Conservation (phyloP, 345 rosid genomes). For the Physaria fendleri region DNA sequence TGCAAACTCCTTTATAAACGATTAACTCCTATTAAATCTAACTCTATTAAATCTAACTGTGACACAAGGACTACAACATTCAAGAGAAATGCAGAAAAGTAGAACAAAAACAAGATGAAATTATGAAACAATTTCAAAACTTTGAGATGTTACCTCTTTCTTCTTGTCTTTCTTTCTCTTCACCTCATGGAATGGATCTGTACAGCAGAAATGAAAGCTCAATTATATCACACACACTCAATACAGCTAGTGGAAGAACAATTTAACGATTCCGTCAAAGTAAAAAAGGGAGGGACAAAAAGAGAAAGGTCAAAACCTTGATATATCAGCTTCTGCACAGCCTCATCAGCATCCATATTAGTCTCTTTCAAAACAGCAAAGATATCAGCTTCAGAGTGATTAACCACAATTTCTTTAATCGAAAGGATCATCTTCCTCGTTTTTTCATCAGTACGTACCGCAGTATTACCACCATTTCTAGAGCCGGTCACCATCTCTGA, state of each 20-base stretch:
- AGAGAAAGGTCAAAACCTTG: slow-evolving; percentile 42
- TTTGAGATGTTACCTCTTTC: slow-evolving; percentile 56
- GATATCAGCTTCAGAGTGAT: slow-evolving; percentile 74
- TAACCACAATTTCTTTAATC: slow-evolving; percentile 69
- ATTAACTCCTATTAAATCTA: not conserved
- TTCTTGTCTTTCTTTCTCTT: slow-evolving; percentile 68
- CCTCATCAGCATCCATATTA: slow-evolving; percentile 79
- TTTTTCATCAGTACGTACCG: slow-evolving; percentile 35
- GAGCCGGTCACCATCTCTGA: slow-evolving; percentile 43
- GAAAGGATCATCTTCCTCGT: slow-evolving; percentile 56
- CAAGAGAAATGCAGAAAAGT: too few relatives aligned
- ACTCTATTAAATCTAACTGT: too few relatives aligned
- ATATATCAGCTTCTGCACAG: slow-evolving; percentile 62
- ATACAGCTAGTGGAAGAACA: too few relatives aligned
- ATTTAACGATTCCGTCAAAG: not conserved
- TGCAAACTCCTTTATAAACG: not conserved
- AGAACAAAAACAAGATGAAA: too few relatives aligned
- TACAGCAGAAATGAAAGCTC: too few relatives aligned
- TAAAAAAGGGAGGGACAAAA: not conserved
- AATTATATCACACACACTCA: too few relatives aligned
- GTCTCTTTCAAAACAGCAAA: slow-evolving; percentile 58
- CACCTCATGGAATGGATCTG: slow-evolving; percentile 87
- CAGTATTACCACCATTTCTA: slow-evolving; percentile 21
- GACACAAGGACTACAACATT: too few relatives aligned
- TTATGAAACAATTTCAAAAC: too few relatives aligned